Base-by-base conservation (phyloP, 176 grass and related monocot species). In the Eremochloa ophiuroides region DNA sequence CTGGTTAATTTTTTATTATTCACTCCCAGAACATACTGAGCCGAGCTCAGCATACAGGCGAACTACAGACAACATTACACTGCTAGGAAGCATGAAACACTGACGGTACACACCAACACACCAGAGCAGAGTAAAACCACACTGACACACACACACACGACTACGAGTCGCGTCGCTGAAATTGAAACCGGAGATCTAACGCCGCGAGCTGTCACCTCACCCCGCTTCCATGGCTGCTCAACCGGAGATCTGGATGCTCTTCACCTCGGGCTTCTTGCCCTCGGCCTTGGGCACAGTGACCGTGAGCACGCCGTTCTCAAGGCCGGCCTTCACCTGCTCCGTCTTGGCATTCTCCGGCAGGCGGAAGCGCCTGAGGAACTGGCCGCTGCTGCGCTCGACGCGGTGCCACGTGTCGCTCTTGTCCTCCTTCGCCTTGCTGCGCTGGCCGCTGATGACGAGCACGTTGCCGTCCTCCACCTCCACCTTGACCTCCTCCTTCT, bases 231-330 rank as follows among this genome's bases (percentile, higher is more conserved):
- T 42, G 11, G 20, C 13, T 7, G 27, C 73, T 88, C 23, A 92
- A 12, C 85, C 92, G 12, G 89, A 74, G 62, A 94, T 89, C 10
- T 91, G 67, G 2, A 94, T 67, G 12, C 26, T 16, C 83, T 88
- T 94, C 46, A 82, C 72, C n/a, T 78, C 80, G 0, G 85, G 40
- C 39, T 78, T 88, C 89, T 89, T 87, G 6, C 69, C 81, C 73
- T 82, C 76, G 1, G 33, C 63, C 70, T 89, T 92, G 4, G 93
- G 87, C 62, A 94, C 87, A 1, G 89, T 88, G 28, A 94, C 69
- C 0, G 84, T 90, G 43, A 94, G 89, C 26, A 94, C 87, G 0
- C 89, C 89, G n/a, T 94, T 58, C 63, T 92, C 89, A 27, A 94
- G 37, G 0, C 81, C 84, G 2, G 84, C 89, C 74, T 85, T 87